Base-by-base conservation (phyloP, 768 basidiomycete genomes). In the Termitomyces sp. region DNA sequence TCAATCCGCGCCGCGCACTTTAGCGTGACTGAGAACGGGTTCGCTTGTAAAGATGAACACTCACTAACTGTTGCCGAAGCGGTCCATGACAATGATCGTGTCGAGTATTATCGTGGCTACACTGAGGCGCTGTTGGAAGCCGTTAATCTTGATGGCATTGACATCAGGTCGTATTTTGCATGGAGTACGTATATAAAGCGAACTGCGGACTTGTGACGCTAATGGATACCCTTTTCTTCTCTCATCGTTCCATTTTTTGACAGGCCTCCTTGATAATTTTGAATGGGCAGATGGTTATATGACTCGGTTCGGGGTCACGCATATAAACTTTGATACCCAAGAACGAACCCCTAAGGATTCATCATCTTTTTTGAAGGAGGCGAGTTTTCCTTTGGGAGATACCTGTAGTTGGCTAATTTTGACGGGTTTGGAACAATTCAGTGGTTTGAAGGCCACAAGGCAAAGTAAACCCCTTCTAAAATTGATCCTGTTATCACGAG, bases 221-320 rank as follows among this genome's bases (percentile, higher is more conserved):
- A 6, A 52, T 22, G 20, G 12, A 33, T 47, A 27, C 41, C 12
- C 31, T 9, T 31, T 6, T 36, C 22, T 36, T 55, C 65, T 53
- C 62, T 59, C 27, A 13, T 18, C n/a, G 6, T 15, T 44, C 36
- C 31, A 8, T 6, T 54, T 9, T 33, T 57, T 12, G 45, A 37
- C 58, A 84, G 83, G 84, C 70, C 73, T 88, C 48, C 64, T 88
- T 59, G 86, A 88, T 64, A 88, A 87, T 67, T 87, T 88, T 58
- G 87, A 89, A 68, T 87, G 87, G 86, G 82, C 84, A 22, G 86
- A 88, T 59, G 85, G 87, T 8, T 87, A 87, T 63, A 72, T 69
- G 37, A 83, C 83, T 5, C 82, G 87, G 7, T 89, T 89, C 64
- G 87, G 87, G 18, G 78, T 87, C 52, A 88, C 85, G 8, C 85